Evolutionary conservation across 495 filamentous ascomycete species (phyloP).

Genomic region (Neurospora tetrasperma): DNA sequence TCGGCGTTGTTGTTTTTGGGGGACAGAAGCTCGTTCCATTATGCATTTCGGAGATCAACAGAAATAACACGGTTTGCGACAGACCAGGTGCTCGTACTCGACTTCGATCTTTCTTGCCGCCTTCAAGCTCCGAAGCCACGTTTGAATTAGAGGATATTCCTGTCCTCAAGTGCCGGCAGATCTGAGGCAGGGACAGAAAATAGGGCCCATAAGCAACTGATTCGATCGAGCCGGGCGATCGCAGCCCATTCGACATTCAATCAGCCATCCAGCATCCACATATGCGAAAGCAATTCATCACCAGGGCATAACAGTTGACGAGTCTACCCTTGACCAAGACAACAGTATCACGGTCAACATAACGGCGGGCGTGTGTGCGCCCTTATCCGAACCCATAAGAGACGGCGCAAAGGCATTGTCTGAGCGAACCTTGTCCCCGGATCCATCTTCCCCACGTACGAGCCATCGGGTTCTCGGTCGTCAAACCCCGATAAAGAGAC

Average conservation of each 20-base stretch:
- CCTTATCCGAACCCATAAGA: neutral
- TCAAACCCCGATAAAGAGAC: neutral
- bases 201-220: neutral
- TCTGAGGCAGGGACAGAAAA: neutral
- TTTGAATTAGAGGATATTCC: neutral
- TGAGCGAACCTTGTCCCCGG: constrained; percentile 1
- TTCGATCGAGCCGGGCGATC: neutral
- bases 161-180: neutral
- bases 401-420: neutral
- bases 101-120: neutral
- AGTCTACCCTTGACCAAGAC: neutral
- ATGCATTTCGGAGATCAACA: neutral
- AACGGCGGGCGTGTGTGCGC: neutral
- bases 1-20: neutral
- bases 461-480: neutral
- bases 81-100: neutral
- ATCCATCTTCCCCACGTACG: neutral
- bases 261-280: neutral
- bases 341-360: neutral
- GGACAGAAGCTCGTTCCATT: neutral
- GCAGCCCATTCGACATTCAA: neutral
- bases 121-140: neutral
- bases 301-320: neutral
- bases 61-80: neutral
- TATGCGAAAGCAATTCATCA: neutral